Evolutionary conservation across 495 filamentous ascomycete genomes (phyloP), one percentile per base, ranked within the genome.

Genomic region (Penicillium soppii): DNA sequence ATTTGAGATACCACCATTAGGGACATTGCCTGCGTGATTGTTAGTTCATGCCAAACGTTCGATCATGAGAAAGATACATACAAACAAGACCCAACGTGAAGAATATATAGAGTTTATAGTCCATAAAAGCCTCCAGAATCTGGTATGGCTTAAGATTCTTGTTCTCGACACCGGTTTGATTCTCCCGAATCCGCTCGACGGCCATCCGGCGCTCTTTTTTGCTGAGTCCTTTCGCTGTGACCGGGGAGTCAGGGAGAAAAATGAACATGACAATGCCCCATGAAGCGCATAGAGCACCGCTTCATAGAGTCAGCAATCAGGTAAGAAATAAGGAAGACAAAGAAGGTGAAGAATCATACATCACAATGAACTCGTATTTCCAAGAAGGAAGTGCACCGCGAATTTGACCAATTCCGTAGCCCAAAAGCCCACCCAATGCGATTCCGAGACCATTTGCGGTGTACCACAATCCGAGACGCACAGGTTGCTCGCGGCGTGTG

Each of bases 151-250:
- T 86, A 40, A 88, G 59, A 47, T 76, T 69, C 40, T 82, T 79
- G 48, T 85, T 86, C 68, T 86, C 82, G n/a, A 86, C 71, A 36
- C 84, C 84, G 0, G 83, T 86, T 53, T 84, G 81, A 44, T 87
- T 85, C 10, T 74, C 72, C 20, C 81, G 69, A 8, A 86, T 65
- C 12, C 83, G 72, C 52, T 83, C 77, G 9, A 86, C 72, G 37
- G 83, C 82, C 43, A 86, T 66, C 19, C 69, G 69, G 43, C 83
- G 81, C 56, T 86, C 76, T 46, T 74, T 71, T 38, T 77, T 70
- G 25, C 49, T 78, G 22, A 86, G 77, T 33, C 82, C 83, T 29
- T 74, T 78, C 5, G 84, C 82, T 0, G 77, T 78, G 59, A 86
- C 79, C 0, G 83, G 83, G 2, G 82, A 82, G 55, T 85, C 82